Base-by-base conservation (phyloP, 2,329 filamentous ascomycete genomes). In the Zasmidium angulare region DNA sequence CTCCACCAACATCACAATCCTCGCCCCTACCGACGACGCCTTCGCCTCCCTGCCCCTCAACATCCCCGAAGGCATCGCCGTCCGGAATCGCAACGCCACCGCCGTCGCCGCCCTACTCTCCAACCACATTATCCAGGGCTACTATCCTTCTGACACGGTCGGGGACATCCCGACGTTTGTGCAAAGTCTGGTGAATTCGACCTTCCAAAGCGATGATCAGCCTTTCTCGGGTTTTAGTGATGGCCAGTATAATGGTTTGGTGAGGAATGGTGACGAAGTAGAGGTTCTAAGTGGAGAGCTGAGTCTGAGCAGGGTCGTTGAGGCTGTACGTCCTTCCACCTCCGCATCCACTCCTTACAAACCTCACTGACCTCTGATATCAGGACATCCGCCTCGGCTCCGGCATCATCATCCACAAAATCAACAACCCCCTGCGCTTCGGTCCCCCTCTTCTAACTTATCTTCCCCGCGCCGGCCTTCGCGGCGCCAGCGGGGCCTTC, bases 1-100 rank as follows among this genome's bases (percentile, higher is more conserved):
- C 2, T 53, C 61, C 21, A 66, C 69, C 29, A 76, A 85, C 66
- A 63, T 88, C 31, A 89, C 86, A 58, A 77, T 89, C 61, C 87
- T 89, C 61, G 84, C 81, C 1, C 86, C 87, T 1, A 80, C 76
- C 67, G 84, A 88, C 69, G 75, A 76, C 1, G 85, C 85, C 11
- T 84, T 88, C 74, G 75, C 79, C 29, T 72, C 75, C 14, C 81
- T 88, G 31, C 21, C 50, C 21, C 52, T 36, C 19, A 31, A 55
- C 22, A 48, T 59, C 23, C 57, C 62, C 29, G 53, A 60, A 40
- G 49, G 47, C 14, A 26, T 21, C 29, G 58, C 53, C 1, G 53
- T 56, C 9, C 10, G 22, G 19, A 47, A 60, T 11, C 52, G 57
- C 17, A 55, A 59, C 43, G 48, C 56, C 10, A 50, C 53, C 2